Conservation (phyloP, 2,329 filamentous ascomycete genomes). For the Ophiostoma tasmaniense region DNA sequence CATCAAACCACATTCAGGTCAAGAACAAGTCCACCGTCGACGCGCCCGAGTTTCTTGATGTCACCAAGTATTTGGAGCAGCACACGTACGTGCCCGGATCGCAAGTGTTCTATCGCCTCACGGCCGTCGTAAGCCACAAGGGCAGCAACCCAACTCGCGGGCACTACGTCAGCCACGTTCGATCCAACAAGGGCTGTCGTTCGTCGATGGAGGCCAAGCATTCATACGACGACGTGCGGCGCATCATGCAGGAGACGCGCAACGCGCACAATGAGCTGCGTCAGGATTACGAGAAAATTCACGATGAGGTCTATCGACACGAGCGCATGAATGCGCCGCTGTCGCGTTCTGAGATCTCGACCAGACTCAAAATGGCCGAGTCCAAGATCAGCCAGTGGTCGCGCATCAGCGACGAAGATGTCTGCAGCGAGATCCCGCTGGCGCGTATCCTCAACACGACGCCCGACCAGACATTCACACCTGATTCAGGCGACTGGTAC, state of each 20-base stretch:
- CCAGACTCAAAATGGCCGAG: background rate
- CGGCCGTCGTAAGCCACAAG: slow-evolving; percentile 17
- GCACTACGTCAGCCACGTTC: slow-evolving; percentile 19
- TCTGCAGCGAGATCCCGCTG: background rate
- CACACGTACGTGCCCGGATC: slow-evolving; percentile 13
- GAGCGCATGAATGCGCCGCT: background rate
- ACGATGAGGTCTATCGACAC: background rate
- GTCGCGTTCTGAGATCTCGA: background rate
- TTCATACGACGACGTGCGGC: slow-evolving; percentile 3
- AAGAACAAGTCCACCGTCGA: slow-evolving; percentile 12
- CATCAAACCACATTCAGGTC: background rate
- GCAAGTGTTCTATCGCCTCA: slow-evolving; percentile 18
- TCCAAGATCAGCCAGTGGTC: slow-evolving; percentile 9
- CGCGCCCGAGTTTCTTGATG: slow-evolving; percentile 17
- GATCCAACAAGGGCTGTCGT: background rate
- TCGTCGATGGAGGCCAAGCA: background rate
- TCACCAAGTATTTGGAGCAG: slow-evolving; percentile 18
- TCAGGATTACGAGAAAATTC: background rate
- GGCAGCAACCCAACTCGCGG: slow-evolving; percentile 7
- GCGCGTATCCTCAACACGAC: slow-evolving; percentile 15
- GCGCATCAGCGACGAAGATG: slow-evolving; percentile 7
- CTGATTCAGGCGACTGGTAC: slow-evolving; percentile 6
- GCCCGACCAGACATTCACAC: background rate
- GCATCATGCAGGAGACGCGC: slow-evolving; percentile 5
- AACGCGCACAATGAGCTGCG: background rate